A percentile compares a stretch with the other conserved stretches of the same genome.
Evolutionary conservation across 257 asterid genomes (phyloP).

Genomic region (Solanum rostratum): DNA sequence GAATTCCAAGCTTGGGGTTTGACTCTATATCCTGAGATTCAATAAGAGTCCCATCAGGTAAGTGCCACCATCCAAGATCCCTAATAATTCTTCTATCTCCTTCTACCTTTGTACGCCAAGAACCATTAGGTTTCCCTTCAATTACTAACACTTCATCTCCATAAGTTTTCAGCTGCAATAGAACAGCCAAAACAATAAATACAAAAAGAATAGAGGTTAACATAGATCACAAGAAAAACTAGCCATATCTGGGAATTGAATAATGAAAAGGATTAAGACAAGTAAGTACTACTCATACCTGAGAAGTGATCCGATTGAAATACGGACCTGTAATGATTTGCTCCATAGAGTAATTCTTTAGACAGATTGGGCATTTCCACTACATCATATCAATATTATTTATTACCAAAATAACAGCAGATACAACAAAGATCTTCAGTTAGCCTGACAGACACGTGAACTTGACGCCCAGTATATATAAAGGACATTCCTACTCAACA

Average conservation of each 20-base stretch:
- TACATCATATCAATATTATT: conserved; percentile 33
- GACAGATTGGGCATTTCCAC: conserved; percentile 99
- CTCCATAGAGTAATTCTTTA: conserved; percentile 84
- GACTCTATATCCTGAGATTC: conserved; percentile 45
- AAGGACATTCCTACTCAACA: background rate
- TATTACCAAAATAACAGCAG: conserved; percentile 2
- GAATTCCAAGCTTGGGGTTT: conserved; percentile 41
- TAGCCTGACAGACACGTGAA: background rate
- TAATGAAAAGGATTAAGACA: background rate
- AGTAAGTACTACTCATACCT: conserved; percentile 35
- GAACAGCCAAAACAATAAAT: background rate
- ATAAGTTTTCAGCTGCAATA: conserved; percentile 44
- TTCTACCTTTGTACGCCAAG: conserved; percentile 93
- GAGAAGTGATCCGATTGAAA: conserved; percentile 62
- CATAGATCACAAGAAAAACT: background rate
- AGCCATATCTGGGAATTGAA: background rate
- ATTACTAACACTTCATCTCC: conserved; percentile 75
- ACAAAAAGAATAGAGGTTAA: background rate
- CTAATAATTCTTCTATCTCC: conserved; percentile 60
- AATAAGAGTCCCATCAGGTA: conserved; percentile 66
- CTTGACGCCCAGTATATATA: background rate
- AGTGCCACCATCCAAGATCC: conserved; percentile 83
- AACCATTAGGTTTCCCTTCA: conserved; percentile 94
- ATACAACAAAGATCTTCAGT: background rate
- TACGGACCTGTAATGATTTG: conserved; percentile 80